Percentiles rank a stretch among this genome's conserved stretches.
These are phyloP conservation scores for Galerina sulciceps DNA, from an alignment of 768 basidiomycete species.

Conservation along the genomic window DNA sequence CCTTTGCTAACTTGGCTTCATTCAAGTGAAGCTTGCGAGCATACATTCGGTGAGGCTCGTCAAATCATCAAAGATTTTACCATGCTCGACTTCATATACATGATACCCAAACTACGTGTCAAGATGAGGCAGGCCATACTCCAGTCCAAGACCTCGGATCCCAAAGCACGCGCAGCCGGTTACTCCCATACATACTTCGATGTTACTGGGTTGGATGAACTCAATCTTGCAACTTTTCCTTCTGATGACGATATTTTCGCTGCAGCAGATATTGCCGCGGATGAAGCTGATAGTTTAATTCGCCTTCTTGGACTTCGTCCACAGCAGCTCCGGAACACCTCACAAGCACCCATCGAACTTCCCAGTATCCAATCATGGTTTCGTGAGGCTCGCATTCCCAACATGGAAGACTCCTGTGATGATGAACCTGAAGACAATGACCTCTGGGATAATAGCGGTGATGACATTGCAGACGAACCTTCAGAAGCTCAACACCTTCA, in stretches of 20 bases:
- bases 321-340: background rate
- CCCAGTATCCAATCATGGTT: slow-evolving; percentile 1
- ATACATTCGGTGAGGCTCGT: slow-evolving; percentile 34
- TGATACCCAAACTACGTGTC: slow-evolving; percentile 29
- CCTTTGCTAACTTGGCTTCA: slow-evolving; percentile 37
- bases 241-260: slow-evolving; percentile 23
- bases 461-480: background rate
- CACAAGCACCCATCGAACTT: background rate
- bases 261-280: slow-evolving; percentile 18
- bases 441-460: background rate
- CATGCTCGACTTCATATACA: slow-evolving; percentile 29
- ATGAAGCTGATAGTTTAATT: slow-evolving; percentile 24
- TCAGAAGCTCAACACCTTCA: background rate
- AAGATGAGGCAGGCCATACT: slow-evolving; percentile 26
- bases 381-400: too few species aligned
- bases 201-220: slow-evolving; percentile 16
- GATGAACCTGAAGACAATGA: background rate
- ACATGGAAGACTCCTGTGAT: background rate
- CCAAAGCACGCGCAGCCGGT: slow-evolving; percentile 24
- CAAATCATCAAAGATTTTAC: slow-evolving; percentile 39
- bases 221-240: slow-evolving; percentile 22
- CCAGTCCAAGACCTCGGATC: slow-evolving; percentile 6
- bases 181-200: slow-evolving; percentile 34
- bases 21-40: slow-evolving; percentile 35
- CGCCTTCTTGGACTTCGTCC: slow-evolving; percentile 20